Evolutionary conservation across 345 rosid species (phyloP), one percentile per base, ranked within the genome.

Genomic region (Lumnitzera racemosa): DNA sequence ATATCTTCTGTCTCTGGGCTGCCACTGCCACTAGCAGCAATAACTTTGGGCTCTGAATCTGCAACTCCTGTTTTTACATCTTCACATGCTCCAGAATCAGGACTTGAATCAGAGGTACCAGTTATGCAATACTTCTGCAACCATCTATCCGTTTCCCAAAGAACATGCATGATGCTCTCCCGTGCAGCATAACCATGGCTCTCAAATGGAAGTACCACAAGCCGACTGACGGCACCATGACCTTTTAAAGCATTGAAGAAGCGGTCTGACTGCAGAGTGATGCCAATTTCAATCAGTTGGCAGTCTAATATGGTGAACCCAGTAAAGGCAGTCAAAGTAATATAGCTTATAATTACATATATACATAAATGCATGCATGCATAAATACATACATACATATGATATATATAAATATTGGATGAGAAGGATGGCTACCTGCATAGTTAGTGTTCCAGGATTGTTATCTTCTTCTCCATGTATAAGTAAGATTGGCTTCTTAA

Each of bases 81-180:
- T 61, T 79, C 67, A 47, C 49, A 20, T 2, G 73, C 52, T 29
- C 73, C 76, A 14, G 74, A 70, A 69, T 69, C 86, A 20, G 75
- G 61, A 25, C 71, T 81, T 15, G 43, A 78, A 67, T 82, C 79
- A 53, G 87, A 70, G 50, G 72, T 59, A 74, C 81, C 85, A 31
- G 85, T 61, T 57, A 84, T 81, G 17, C 99, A 90, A 72, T 86
- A 78, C 69, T 90, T 90, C 68, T 83, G 84, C 53, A 94, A 86
- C 99, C 99, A 94, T 58, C 96, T 81, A 67, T 94, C 97, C 20
- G 92, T 88, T 83, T 94, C 99, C 99, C 99, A 94, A 16, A 94
- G 85, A 43, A 81, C 95, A 73, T 94, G 99, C 99, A 90, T 86
- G 65, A 94, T 90, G 81, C 99, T 94, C 76, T 94, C 99, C 52